Conservation (phyloP, 2,329 filamentous ascomycete species). For the Paecilomyces niveus region DNA sequence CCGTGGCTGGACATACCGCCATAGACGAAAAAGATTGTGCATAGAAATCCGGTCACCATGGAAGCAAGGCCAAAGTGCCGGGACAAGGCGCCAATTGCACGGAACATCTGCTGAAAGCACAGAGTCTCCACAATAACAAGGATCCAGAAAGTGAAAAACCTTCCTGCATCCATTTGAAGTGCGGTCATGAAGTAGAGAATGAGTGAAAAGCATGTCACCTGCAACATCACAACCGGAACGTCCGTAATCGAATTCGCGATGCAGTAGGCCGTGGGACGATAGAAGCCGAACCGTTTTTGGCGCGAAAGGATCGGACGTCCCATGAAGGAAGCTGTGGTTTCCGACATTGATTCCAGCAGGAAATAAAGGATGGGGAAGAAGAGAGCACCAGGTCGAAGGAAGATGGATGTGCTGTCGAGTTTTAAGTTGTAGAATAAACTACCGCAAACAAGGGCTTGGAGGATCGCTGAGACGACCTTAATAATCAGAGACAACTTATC, state of each 20-base stretch:
- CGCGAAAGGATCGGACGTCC: constrained; percentile 60
- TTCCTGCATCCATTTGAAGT: constrained; percentile 46
- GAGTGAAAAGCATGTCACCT: constrained; percentile 51
- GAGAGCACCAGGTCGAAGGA: constrained; percentile 51
- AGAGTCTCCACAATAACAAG: constrained; percentile 46
- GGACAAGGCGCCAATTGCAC: constrained; percentile 40
- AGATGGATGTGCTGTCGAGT: constrained; percentile 46
- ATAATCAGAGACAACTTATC: constrained; percentile 43
- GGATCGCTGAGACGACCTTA: constrained; percentile 36
- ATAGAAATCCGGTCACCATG: constrained; percentile 38
- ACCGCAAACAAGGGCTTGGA: constrained; percentile 36
- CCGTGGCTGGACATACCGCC: constrained; percentile 14
- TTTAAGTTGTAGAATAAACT: constrained; percentile 48
- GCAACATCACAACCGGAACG: constrained; percentile 48
- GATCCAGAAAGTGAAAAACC: constrained; percentile 54
- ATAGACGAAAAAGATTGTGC: constrained; percentile 47
- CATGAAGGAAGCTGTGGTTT: constrained; percentile 54
- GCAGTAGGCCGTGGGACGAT: constrained; percentile 52
- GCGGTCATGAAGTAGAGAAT: constrained; percentile 55
- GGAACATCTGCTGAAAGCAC: constrained; percentile 46
- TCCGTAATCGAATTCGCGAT: constrained; percentile 51
- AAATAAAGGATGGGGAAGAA: constrained; percentile 58
- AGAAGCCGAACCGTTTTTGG: constrained; percentile 62
- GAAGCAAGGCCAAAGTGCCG: constrained; percentile 40
- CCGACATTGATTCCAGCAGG: constrained; percentile 51